Conservation (phyloP, 2,329 filamentous ascomycete species). For the Fusarium graminum region DNA sequence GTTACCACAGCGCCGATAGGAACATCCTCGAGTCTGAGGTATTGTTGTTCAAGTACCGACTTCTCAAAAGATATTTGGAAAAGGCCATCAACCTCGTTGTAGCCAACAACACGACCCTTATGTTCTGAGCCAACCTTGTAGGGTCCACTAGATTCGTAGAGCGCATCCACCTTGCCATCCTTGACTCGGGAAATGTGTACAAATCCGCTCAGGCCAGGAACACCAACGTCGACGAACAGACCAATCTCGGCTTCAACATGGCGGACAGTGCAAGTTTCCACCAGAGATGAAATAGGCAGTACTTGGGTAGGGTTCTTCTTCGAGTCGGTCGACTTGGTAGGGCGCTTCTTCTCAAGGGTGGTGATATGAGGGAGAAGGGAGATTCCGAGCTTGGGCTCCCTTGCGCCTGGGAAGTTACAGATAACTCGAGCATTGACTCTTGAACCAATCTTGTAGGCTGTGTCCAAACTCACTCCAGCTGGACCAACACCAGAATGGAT, state of each 20-base stretch:
- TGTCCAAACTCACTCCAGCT: slow-evolving; percentile 76
- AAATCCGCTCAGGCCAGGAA: slow-evolving; percentile 79
- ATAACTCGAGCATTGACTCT: slow-evolving; percentile 90
- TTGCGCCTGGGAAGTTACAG: slow-evolving; percentile 84
- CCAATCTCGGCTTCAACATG: slow-evolving; percentile 85
- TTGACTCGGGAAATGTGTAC: slow-evolving; percentile 95
- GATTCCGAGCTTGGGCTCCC: slow-evolving; percentile 86
- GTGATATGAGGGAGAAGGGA: slow-evolving; percentile 89
- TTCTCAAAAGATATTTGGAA: slow-evolving; percentile 89
- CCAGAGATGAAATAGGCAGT: slow-evolving; percentile 78
- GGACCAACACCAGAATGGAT: slow-evolving; percentile 86
- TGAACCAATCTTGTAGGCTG: slow-evolving; percentile 84
- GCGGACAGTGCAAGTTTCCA: slow-evolving; percentile 82
- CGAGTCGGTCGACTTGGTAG: slow-evolving; percentile 51
- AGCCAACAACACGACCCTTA: slow-evolving; percentile 84
- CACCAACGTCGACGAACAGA: slow-evolving; percentile 79
- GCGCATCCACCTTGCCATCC: slow-evolving; percentile 86
- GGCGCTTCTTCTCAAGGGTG: slow-evolving; percentile 66
- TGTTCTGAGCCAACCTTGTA: slow-evolving; percentile 85
- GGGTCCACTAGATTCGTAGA: slow-evolving; percentile 81
- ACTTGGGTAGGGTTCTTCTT: slow-evolving; percentile 67
- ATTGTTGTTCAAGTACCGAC: slow-evolving; percentile 85
- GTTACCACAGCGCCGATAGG: slow-evolving; percentile 83
- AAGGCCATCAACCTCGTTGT: slow-evolving; percentile 87
- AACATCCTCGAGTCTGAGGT: slow-evolving; percentile 91